Evolutionary conservation across 179 eudicot species (phyloP).

Genomic region (Silene vulgaris): DNA sequence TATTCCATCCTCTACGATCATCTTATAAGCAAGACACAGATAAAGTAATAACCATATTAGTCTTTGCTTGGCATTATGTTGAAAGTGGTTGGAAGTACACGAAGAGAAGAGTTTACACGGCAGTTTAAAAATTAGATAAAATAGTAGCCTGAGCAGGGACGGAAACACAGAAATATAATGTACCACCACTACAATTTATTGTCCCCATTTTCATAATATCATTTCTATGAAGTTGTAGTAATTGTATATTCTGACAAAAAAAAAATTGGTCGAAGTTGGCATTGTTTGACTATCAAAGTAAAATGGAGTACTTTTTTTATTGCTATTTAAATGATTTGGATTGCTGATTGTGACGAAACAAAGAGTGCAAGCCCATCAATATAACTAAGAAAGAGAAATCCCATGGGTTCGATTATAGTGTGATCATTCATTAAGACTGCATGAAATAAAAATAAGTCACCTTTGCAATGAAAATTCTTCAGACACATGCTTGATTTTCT

Average conservation of each 20-base stretch:
- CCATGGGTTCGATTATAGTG: background rate
- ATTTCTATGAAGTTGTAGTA: too few relatives aligned
- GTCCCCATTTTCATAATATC: too few relatives aligned
- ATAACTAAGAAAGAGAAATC: background rate
- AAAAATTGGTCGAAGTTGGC: too few relatives aligned
- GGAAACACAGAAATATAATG: background rate
- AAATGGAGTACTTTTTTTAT: background rate
- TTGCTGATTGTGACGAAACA: background rate
- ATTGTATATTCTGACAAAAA: too few relatives aligned
- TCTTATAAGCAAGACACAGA: background rate
- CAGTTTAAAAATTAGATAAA: background rate
- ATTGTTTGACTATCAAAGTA: background rate
- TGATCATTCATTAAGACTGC: background rate
- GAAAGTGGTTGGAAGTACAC: background rate
- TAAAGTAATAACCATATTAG: background rate
- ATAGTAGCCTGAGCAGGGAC: background rate
- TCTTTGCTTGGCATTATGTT: background rate
- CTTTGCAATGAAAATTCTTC: slow-evolving; percentile 32
- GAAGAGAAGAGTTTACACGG: background rate
- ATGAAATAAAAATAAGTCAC: slow-evolving; percentile 21
- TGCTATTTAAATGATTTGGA: background rate
- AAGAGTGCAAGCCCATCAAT: background rate
- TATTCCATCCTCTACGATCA: background rate
- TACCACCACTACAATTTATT: too few relatives aligned
- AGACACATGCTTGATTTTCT: slow-evolving; percentile 36